Percentiles rank a stretch among this genome's conserved stretches.
Evolutionary conservation across 2,329 filamentous ascomycete species (phyloP).

Genomic region (Xylariomycetidae sp.): DNA sequence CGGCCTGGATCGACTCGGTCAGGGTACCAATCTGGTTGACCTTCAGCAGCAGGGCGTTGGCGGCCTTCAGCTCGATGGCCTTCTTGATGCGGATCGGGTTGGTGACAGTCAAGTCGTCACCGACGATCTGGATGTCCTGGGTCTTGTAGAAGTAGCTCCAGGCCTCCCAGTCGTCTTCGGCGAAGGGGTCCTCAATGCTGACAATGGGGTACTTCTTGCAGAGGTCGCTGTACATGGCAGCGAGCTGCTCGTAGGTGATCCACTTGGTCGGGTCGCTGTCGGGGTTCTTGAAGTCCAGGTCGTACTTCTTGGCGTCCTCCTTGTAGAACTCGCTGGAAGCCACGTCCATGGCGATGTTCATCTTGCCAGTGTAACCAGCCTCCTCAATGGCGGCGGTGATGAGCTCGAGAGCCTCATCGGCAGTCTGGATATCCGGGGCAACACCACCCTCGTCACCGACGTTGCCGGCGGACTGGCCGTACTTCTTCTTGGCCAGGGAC

Average conservation of each 20-base stretch:
- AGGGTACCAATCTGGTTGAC: conserved; percentile 99
- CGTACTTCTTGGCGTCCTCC: conserved; percentile 95
- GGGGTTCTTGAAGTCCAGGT: conserved; percentile 99
- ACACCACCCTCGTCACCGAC: conserved; percentile 99
- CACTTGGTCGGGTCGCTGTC: conserved; percentile 93
- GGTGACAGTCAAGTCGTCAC: conserved; percentile 97
- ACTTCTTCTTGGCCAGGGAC: conserved; percentile 96
- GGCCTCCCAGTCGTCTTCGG: conserved; percentile 99
- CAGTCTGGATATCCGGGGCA: conserved; percentile 94
- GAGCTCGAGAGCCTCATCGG: conserved; percentile 93
- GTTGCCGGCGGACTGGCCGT: conserved; percentile 97
- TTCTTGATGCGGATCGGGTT: conserved; percentile 99
- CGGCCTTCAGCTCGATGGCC: conserved; percentile 97
- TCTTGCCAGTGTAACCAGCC: conserved; percentile 90
- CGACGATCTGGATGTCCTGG: conserved; percentile 96
- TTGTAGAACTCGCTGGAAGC: conserved; percentile 99
- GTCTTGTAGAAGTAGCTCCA: conserved; percentile 99
- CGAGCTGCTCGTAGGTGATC: conserved; percentile 97
- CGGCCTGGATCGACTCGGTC: conserved; percentile 97
- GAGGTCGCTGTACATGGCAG: conserved; percentile 81
- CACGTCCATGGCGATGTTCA: conserved; percentile 99
- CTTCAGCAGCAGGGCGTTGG: conserved; percentile 97
- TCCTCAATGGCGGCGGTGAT: conserved; percentile 92
- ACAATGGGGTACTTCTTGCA: conserved; percentile 96
- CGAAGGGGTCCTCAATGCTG: conserved; percentile 98